Evolutionary conservation across 257 asterid genomes (phyloP).

Genomic region (Solanum chiquidenum): DNA sequence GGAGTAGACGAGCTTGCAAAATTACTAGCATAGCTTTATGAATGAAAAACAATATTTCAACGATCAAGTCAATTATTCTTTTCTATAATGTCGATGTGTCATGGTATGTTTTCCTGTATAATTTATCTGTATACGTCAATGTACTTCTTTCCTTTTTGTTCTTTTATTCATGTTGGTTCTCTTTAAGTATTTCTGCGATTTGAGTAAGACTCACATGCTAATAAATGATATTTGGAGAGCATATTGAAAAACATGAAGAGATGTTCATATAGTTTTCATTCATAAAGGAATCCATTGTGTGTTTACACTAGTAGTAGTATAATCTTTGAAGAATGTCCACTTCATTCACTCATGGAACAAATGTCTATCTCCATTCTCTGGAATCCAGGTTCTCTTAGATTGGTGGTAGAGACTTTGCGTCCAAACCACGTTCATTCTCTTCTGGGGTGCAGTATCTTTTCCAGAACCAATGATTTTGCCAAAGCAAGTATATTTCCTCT

Average conservation of each 20-base stretch:
- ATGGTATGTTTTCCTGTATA: background rate
- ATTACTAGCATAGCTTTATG: slow-evolving; percentile 35
- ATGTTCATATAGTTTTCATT: background rate
- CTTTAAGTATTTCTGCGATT: background rate
- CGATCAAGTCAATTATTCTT: background rate
- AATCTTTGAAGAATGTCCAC: background rate
- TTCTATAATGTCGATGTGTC: background rate
- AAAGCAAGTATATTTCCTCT: slow-evolving; percentile 70
- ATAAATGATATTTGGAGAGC: background rate
- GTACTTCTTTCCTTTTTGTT: background rate
- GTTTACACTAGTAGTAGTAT: background rate
- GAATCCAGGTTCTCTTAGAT: background rate
- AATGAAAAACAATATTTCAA: background rate
- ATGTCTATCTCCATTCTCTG: background rate
- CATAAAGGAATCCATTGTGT: background rate
- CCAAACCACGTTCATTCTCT: background rate
- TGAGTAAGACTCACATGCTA: background rate
- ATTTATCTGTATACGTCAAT: background rate
- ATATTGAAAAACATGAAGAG: background rate
- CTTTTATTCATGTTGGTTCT: background rate
- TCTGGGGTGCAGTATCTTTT: slow-evolving; percentile 40
- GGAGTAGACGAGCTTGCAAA: slow-evolving; percentile 91
- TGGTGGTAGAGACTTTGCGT: background rate
- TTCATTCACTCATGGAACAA: background rate
- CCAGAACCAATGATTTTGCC: slow-evolving; percentile 79